Evolutionary conservation across 495 filamentous ascomycete species (phyloP).

Genomic region (Xylaria scruposa): DNA sequence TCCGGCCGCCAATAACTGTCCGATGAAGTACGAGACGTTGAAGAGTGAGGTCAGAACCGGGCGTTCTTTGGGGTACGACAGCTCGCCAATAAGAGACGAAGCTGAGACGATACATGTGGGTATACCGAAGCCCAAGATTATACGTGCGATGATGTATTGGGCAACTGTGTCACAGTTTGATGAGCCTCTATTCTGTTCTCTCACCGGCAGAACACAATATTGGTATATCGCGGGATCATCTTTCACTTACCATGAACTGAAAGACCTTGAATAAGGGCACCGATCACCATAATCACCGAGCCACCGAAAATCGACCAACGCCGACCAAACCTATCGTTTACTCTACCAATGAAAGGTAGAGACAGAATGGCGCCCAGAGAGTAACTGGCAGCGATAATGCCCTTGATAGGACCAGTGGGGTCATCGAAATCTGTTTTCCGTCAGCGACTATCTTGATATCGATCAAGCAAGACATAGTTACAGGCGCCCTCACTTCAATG

Average conservation of each 20-base stretch:
- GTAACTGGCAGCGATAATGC: constrained; percentile 56
- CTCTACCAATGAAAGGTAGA: constrained; percentile 61
- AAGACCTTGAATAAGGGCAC: constrained; percentile 59
- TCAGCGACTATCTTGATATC: neutral
- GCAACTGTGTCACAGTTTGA: constrained; percentile 36
- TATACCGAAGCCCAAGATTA: constrained; percentile 68
- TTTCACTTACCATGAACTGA: constrained; percentile 45
- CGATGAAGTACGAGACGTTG: constrained; percentile 70
- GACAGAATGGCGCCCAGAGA: constrained; percentile 63
- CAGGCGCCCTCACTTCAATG: neutral
- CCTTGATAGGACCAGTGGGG: constrained; percentile 49
- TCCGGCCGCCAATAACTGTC: constrained; percentile 66
- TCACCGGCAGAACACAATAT: neutral
- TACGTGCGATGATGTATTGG: constrained; percentile 70
- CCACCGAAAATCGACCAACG: constrained; percentile 65
- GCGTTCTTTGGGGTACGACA: constrained; percentile 70
- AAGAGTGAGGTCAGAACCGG: constrained; percentile 70
- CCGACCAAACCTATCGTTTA: constrained; percentile 66
- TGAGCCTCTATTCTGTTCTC: neutral
- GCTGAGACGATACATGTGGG: constrained; percentile 68
- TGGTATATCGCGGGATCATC: neutral
- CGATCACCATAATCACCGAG: constrained; percentile 63
- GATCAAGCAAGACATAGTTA: neutral
- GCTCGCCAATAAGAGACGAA: constrained; percentile 67
- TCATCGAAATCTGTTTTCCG: constrained; percentile 42